Base-by-base conservation (phyloP, 106 monocot genomes). In the Acorus calamus region DNA sequence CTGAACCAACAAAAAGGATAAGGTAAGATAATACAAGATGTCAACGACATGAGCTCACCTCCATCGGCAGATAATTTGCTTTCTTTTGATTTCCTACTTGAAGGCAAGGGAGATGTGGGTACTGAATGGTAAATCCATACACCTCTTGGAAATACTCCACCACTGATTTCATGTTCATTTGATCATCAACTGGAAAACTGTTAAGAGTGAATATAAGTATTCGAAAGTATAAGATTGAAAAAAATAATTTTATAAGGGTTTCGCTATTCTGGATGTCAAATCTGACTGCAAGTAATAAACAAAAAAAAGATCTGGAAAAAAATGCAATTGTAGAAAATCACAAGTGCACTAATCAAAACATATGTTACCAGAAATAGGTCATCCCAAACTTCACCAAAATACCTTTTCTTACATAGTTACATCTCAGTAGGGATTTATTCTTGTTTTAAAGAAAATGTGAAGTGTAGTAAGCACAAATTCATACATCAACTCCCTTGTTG, bases 161-260 rank as follows among this genome's bases (percentile, higher is more conserved):
- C 28, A 92, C 92, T 46, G 92, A 88, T 70, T 88, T 92, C 92
- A 92, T 92, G 65, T 92, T 92, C 87, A 88, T 88, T 73, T 92
- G 83, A 4, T 92, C 92, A 64, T 92, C 92, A 14, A 92, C 86
- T 2, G 92, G 92, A 60, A 92, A 92, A 61, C 92, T 92, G 74
- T 56, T 13, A 11, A 69, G 59, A 78, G 11, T 47, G 11, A 69
- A 59, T 7, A 6, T 46, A 44, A 28, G 28, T 28, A 28, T 28
- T 28, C 28, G 28, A 68, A 52, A 52, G 6, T 7, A 28, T 28
- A 28, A 52, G 52, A 52, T 52, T 52, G 52, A 7, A 0, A 52
- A 46, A 6, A 12, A 7, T 49, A 45, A 43, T 4, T 6, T 55
- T 63, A 56, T 6, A 28, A 28, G 28, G 28, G 28, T 28, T 28